Base-by-base conservation (phyloP, 768 basidiomycete species). In the Exsudoporus frostii region DNA sequence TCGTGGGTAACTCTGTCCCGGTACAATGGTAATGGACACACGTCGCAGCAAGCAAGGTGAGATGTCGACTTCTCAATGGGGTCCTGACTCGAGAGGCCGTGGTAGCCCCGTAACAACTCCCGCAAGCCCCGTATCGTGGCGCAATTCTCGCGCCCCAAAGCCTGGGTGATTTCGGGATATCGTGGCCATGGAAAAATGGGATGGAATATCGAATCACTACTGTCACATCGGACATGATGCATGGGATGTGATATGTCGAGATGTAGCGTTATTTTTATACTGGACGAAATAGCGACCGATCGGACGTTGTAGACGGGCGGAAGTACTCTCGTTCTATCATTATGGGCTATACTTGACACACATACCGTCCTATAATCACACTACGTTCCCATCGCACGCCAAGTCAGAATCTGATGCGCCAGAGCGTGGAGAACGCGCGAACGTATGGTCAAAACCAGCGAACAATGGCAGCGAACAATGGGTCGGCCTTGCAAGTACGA, bases 1-100 rank as follows among this genome's bases (percentile, higher is more conserved):
- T 52, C 49, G 43, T 40, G 48, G 65, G 65, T 17, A 66, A 24
- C 15, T 52, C 15, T 40, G 57, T 29, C 48, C 63, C 63, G 22
- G 29, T 7, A 10, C 30, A 39, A 3, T 36, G 63, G 63, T 46
- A 32, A 48, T 24, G 34, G 25, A 22, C 11, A 19, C 43, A 50
- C 40, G 32, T 48, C 33, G 46, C 48, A 41, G 24, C 17, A 39
- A 19, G n/a, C 8, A 34, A 27, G 51, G 27, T 57, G 58, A 50
- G 53, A 61, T 56, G 61, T 24, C 24, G 36, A 37, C 52, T 60
- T 64, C 55, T 51, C 47, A 41, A 15, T 50, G 19, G 38, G 30
- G 11, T 7, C 13, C n/a, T 63, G 61, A 63, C 59, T 57, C 52
- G 49, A 40, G 39, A 11, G 38, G 36, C n/a, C 19, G n/a, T 37